phyloP scores from a whole-genome alignment of 257 asterid genomes.

The Gynochthodes officinalis region DNA sequence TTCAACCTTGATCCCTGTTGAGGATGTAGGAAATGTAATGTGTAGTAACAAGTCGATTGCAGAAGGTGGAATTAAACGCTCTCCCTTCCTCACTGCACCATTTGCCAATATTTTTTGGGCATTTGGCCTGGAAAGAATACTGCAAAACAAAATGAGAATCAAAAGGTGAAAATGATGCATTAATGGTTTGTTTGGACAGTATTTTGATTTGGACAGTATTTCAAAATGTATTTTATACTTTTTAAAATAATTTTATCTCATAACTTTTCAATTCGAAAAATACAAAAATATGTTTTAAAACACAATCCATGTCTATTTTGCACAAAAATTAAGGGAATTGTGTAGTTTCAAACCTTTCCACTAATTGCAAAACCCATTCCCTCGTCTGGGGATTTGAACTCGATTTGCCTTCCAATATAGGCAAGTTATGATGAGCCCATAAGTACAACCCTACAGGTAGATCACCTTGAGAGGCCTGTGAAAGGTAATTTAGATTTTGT shows the following conservation, averaged over 20 bases:
- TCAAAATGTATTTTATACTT: no score
- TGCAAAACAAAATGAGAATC: constrained; percentile 23
- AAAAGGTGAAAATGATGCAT: neutral
- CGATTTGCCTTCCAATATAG: constrained; percentile 60
- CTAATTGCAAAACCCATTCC: constrained; percentile 77
- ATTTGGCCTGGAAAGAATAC: constrained; percentile 70
- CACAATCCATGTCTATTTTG: no score
- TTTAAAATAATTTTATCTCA: no score
- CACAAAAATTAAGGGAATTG: neutral
- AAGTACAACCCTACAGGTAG: constrained; percentile 66
- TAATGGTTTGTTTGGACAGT: no score
- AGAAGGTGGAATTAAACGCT: constrained; percentile 69
- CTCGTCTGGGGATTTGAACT: constrained; percentile 70
- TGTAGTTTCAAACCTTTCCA: constrained; percentile 55
- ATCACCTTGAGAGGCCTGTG: constrained; percentile 77
- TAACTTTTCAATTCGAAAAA: no score
- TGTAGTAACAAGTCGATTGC: constrained; percentile 59
- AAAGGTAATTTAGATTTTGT: constrained; percentile 17
- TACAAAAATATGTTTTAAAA: no score
- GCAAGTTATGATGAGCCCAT: constrained; percentile 72
- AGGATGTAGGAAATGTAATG: constrained; percentile 63
- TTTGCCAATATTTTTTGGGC: constrained; percentile 60
- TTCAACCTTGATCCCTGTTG: constrained; percentile 70
- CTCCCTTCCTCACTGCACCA: constrained; percentile 75
- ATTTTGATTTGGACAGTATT: no score